Evolutionary conservation across 306 rosid species (phyloP), one percentile per base, ranked within the genome.

Genomic region (Vachellia pachyceras): DNA sequence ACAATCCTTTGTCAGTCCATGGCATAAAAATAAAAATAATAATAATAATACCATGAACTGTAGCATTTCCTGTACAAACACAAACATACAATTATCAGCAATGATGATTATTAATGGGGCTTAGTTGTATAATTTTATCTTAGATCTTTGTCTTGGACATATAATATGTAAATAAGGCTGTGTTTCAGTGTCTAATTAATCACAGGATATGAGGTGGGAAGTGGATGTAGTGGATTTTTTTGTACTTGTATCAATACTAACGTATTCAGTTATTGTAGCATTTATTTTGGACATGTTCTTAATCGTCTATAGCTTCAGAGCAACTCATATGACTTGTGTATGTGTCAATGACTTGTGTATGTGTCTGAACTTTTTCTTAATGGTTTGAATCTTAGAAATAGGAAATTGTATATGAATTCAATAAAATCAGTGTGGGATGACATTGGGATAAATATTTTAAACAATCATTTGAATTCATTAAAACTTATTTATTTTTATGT

Each of bases 1-100:
- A 67, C 88, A 89, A 89, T 85, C 77, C 61, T 71, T 79, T 90
- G 97, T n/a, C n/a, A n/a, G 92, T 90, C 82, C 81, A 80, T 68
- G 79, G 25, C 44, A 10, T 50, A 83, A 84, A 73, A 67, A 82
- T n/a, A 49, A 46, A 15, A n/a, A n/a, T n/a, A n/a, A n/a, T n/a
- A n/a, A n/a, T n/a, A n/a, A n/a, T n/a, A 83, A 75, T 67, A 71
- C 52, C 11, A 18, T 49, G 55, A 49, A 49, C 5, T 49, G 18
- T 73, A 58, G 78, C 75, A 50, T 46, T 68, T 49, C 22, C 39
- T 70, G n/a, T n/a, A n/a, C n/a, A n/a, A n/a, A n/a, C n/a, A n/a
- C n/a, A n/a, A n/a, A n/a, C n/a, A n/a, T n/a, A n/a, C n/a, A n/a
- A 68, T 4, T 10, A 10, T 68, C 4, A 68, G 20, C 50, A 41